phyloP scores from a whole-genome alignment of 1,284 basidiomycete genomes.

The Cystobasidiaceae sp. region DNA sequence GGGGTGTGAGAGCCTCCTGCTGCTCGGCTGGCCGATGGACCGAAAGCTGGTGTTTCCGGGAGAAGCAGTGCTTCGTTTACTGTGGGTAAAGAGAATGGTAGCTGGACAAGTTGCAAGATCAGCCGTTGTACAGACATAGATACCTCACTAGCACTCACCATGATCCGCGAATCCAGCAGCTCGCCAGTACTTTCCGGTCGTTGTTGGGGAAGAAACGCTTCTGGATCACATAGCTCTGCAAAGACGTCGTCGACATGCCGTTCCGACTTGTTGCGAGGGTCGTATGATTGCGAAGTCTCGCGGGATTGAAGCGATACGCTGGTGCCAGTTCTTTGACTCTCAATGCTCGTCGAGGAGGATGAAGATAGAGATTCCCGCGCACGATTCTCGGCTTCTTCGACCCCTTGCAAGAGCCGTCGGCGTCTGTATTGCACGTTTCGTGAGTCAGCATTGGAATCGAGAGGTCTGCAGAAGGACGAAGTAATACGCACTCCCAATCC shows the following conservation, averaged over 20 bases:
- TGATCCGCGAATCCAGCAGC: slow-evolving; percentile 79
- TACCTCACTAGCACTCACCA: no score
- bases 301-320: slow-evolving; percentile 16
- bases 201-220: slow-evolving; percentile 66
- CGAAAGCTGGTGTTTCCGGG: background rate
- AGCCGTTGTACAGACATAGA: background rate
- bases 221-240: slow-evolving; percentile 55
- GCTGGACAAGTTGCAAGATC: slow-evolving; percentile 4
- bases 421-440: no score
- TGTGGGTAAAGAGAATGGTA: slow-evolving; percentile 31
- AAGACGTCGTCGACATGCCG: slow-evolving; percentile 67
- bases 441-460: background rate
- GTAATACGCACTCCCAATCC: slow-evolving; percentile 90
- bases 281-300: slow-evolving; percentile 22
- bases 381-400: background rate
- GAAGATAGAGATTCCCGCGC: background rate
- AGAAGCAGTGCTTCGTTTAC: slow-evolving; percentile 17
- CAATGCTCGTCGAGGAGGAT: background rate
- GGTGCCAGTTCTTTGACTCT: background rate
- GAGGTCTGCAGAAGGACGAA: slow-evolving; percentile 59
- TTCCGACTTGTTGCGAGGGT: slow-evolving; percentile 23
- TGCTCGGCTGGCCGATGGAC: no score
- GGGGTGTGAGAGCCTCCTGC: no score
- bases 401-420: slow-evolving; percentile 20
- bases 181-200: slow-evolving; percentile 78